Conservation (phyloP, 306 rosid species). For the Pyrus betulifolia region DNA sequence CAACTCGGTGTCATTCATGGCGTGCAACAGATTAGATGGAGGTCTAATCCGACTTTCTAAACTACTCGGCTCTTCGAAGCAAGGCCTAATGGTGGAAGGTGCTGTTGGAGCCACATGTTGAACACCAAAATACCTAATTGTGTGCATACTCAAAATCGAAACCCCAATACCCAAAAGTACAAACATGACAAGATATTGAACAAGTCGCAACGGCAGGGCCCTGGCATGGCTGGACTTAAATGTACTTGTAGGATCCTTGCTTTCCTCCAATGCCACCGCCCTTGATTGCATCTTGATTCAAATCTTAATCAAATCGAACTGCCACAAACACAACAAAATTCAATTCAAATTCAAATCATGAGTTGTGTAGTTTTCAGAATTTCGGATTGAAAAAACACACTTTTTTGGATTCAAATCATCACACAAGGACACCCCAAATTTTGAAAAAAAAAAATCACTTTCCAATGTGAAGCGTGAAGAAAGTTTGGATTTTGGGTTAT, state of each 20-base stretch:
- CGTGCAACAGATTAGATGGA: slow-evolving; percentile 57
- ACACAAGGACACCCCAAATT: not conserved
- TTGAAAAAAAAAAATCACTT: not conserved
- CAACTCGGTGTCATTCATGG: slow-evolving; percentile 72
- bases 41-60: slow-evolving; percentile 62
- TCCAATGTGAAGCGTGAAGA: not conserved
- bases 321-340: not conserved
- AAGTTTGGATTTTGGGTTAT: slow-evolving; percentile 11
- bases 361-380: not conserved
- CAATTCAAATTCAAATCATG: slow-evolving; percentile 22
- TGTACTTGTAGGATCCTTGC: slow-evolving; percentile 52
- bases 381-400: slow-evolving; percentile 6
- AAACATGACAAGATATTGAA: slow-evolving; percentile 63
- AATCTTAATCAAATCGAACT: slow-evolving; percentile 25
- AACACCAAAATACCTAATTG: slow-evolving; percentile 56
- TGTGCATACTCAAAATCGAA: slow-evolving; percentile 71
- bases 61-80: slow-evolving; percentile 45
- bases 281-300: slow-evolving; percentile 49
- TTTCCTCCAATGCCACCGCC: slow-evolving; percentile 61
- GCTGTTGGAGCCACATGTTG: slow-evolving; percentile 34
- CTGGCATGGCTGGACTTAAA: slow-evolving; percentile 44
- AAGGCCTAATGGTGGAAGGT: slow-evolving; percentile 42
- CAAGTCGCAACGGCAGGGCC: slow-evolving; percentile 60
- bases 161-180: slow-evolving; percentile 60
- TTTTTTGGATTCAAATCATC: not conserved